phyloP scores from a whole-genome alignment of 1,284 basidiomycete genomes.

The Moesziomyces antarcticus region DNA sequence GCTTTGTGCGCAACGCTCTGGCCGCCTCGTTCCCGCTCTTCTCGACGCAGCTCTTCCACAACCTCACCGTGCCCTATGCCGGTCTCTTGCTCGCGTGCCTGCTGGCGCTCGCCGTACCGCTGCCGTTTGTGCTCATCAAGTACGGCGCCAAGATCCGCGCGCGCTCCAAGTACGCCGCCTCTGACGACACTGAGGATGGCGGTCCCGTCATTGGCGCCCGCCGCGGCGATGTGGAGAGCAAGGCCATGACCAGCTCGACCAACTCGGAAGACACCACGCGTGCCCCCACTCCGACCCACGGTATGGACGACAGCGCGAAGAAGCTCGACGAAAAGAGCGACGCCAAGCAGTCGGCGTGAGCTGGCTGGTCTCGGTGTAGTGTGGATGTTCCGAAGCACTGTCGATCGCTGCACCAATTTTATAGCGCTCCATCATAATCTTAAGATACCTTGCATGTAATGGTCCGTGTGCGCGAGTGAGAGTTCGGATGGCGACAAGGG shows the following conservation, averaged over 20 bases:
- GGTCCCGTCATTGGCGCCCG: constrained; percentile 45
- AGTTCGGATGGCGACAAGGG: too few species aligned
- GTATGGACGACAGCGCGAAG: constrained; percentile 20
- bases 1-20: constrained; percentile 53
- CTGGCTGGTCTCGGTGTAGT: too few species aligned
- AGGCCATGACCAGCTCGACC: constrained; percentile 19
- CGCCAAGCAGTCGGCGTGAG: too few species aligned
- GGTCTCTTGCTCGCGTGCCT: constrained; percentile 52
- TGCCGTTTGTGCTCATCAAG: constrained; percentile 56
- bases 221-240: constrained; percentile 39
- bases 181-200: constrained; percentile 33
- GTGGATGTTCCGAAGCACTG: too few species aligned
- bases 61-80: constrained; percentile 47
- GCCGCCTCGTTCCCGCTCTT: constrained; percentile 56
- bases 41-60: constrained; percentile 59
- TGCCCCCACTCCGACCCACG: constrained; percentile 29
- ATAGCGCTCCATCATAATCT: too few species aligned
- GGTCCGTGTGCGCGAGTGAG: too few species aligned
- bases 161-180: constrained; percentile 54
- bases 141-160: constrained; percentile 54
- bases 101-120: constrained; percentile 46
- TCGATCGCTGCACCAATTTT: too few species aligned
- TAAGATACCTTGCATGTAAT: constrained; percentile 6
- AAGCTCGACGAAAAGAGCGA: constrained; percentile 9
- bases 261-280: constrained; percentile 26